phyloP scores from a whole-genome alignment of 495 filamentous ascomycete species.

The Paragyromitra xinjiangensis region DNA sequence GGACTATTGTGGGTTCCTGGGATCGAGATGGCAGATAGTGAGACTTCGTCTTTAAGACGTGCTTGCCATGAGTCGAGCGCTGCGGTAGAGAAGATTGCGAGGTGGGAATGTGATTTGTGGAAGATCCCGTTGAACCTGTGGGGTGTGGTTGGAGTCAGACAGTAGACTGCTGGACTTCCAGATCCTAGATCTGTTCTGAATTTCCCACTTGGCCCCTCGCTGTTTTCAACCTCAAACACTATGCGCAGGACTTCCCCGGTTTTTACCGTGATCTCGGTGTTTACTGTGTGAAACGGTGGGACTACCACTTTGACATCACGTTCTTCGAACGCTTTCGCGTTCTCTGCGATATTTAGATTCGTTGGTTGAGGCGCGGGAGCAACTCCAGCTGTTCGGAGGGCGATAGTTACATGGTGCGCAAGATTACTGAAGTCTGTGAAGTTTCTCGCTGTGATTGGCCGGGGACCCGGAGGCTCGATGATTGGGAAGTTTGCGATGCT shows the following conservation, averaged over 20 bases:
- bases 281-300: conserved; percentile 66
- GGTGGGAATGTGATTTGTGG: conserved; percentile 68
- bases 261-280: conserved; percentile 65
- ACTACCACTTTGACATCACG: conserved; percentile 67
- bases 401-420: conserved; percentile 65
- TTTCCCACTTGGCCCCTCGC: conserved; percentile 65
- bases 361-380: conserved; percentile 59
- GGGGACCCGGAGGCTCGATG: conserved; percentile 57
- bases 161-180: conserved; percentile 56
- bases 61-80: conserved; percentile 83
- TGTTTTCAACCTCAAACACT: conserved; percentile 69
- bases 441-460: conserved; percentile 45
- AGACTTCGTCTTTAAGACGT: conserved; percentile 70
- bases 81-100: conserved; percentile 80
- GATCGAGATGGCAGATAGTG: conserved; percentile 83
- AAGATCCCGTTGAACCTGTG: conserved; percentile 77
- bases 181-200: conserved; percentile 61
- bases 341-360: conserved; percentile 61
- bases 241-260: conserved; percentile 69
- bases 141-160: conserved; percentile 57
- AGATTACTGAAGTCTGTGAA: conserved; percentile 62
- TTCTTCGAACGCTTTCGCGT: conserved; percentile 66
- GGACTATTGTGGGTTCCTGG: conserved; percentile 97
- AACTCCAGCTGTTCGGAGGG: conserved; percentile 59
- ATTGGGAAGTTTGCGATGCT: conserved; percentile 76